These are phyloP conservation scores for Lactifluus subvellereus DNA, from an alignment of 768 basidiomycete genomes.

Conservation along the genomic window DNA sequence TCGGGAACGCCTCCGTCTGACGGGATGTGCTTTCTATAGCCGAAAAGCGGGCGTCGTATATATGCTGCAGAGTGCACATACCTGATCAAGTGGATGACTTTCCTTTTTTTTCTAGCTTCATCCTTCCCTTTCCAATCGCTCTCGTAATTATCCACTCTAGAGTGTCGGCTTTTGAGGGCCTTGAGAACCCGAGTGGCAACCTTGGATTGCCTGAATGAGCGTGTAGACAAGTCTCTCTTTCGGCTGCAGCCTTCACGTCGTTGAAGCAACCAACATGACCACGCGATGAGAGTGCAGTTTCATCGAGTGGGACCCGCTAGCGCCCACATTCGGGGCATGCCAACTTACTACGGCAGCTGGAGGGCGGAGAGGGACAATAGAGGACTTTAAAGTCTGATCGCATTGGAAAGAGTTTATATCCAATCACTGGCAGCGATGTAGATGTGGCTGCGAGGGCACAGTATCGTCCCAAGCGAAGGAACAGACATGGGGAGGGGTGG, in stretches of 20 bases:
- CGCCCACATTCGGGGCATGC: constrained; percentile 58
- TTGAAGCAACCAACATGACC: constrained; percentile 80
- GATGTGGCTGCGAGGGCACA: no score
- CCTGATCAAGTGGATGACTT: constrained; percentile 69
- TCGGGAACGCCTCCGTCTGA: constrained; percentile 73
- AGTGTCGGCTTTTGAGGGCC: constrained; percentile 68
- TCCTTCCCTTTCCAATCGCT: constrained; percentile 67
- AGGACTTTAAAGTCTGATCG: no score
- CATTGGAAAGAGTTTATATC: no score
- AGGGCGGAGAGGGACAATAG: no score
- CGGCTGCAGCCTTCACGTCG: constrained; percentile 69
- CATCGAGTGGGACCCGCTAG: constrained; percentile 50
- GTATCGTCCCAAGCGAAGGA: no score
- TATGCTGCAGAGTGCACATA: constrained; percentile 30
- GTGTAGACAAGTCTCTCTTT: constrained; percentile 77
- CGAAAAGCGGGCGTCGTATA: not conserved
- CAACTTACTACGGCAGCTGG: no score
- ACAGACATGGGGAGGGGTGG: no score
- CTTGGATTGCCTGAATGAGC: constrained; percentile 61
- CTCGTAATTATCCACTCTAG: constrained; percentile 74
- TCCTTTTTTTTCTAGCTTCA: constrained; percentile 66
- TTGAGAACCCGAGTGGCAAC: constrained; percentile 78
- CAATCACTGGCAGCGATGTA: no score
- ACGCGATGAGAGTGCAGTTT: constrained; percentile 85
- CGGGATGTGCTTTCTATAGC: constrained; percentile 54